Evolutionary conservation across 192 early-diverging fungal genomes (phyloP), one percentile per base, ranked within the genome.

Genomic region (Linnemannia elongata): DNA sequence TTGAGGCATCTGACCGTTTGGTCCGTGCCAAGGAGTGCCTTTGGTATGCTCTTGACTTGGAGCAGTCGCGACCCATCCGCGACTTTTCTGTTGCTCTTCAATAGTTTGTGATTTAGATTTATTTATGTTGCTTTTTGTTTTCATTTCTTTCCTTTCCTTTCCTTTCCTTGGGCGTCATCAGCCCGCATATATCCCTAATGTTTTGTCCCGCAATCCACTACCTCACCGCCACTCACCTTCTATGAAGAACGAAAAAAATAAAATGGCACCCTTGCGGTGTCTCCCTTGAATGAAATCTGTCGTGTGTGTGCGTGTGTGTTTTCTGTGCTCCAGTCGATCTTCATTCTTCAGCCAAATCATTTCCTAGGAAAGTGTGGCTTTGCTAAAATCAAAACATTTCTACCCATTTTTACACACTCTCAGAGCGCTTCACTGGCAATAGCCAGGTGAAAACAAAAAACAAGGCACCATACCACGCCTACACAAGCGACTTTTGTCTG

Each of bases 31-130:
- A 92, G 66, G 89, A 90, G n/a, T 92, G 90, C 75, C 84, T 93
- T 55, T 89, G 90, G 85, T 93, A 90, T 70, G 93, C 93, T 35
- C 75, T 93, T 33, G 90, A 93, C 49, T 76, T 93, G 27, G 92
- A 92, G 72, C 81, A 82, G 13, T 89, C 92, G 13, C 85, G 84
- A 41, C 92, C 92, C 18, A 88, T 93, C 30, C 88, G 87, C 42
- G 75, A 77, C 36, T 77, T 77, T 77, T 22, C 75, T 8, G 75
- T 63, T 30, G 47, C 75, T 4, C 57, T 77, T 7, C 75, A 55
- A 6, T 36, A 60, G 39, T 42, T 72, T 41, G 0, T 38, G 38
- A 38, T 24, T 41, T 72, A 42, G 35, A 72, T 41, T 41, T 24
- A 36, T 38, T 24, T 35, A 36, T 72, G 10, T 66, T 33, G 60